Evolutionary conservation across 495 filamentous ascomycete genomes (phyloP), one percentile per base, ranked within the genome.

Genomic region (Copromyces sp.): DNA sequence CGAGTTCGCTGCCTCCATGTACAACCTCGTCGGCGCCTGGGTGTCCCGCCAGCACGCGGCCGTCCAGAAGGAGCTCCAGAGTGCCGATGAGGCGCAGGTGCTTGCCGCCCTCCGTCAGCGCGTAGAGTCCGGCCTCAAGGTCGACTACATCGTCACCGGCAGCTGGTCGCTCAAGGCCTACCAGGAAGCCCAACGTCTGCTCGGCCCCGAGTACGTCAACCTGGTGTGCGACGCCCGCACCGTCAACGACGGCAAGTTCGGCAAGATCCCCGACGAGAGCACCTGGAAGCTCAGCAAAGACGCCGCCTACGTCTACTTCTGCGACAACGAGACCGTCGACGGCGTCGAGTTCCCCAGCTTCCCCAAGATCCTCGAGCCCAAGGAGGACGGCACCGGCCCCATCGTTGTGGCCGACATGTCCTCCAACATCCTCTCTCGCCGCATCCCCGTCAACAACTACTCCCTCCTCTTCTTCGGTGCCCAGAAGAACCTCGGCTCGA

Each of bases 311-410:
- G 90, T 94, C 7, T 98, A 98, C 82, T 93, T 89, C 77, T 98
- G 95, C 81, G 93, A 95, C 80, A 98, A 98, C 74, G 95, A 98
- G 85, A 95, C 93, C 1, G 92, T 95, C 7, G 94, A 97, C 81
- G 95, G 95, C 68, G 93, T 98, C n/a, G 95, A 98, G 78, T 97
- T 94, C 77, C 93, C 91, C 16, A 78, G 74, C 4, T 94, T 96
- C 77, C 94, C 95, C 16, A 81, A 86, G 69, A 79, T 81, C 39
- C 84, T 93, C 32, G 88, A 88, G 71, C 84, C 86, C 42, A 80
- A 83, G 53, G 80, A 84, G 5, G 87, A 88, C 68, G 87, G 86
- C 17, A 83, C 86, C 68, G 86, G 89, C 70, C 87, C 87, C 6
- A 83, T 95, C 24, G 90, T 95, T 12, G 89, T 93, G 37, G 92